A percentile compares a stretch with the other conserved stretches of the same genome.
Evolutionary conservation across 202 grass and related monocot genomes (phyloP).

Genomic region (Bolboschoenoplectus hybrid): DNA sequence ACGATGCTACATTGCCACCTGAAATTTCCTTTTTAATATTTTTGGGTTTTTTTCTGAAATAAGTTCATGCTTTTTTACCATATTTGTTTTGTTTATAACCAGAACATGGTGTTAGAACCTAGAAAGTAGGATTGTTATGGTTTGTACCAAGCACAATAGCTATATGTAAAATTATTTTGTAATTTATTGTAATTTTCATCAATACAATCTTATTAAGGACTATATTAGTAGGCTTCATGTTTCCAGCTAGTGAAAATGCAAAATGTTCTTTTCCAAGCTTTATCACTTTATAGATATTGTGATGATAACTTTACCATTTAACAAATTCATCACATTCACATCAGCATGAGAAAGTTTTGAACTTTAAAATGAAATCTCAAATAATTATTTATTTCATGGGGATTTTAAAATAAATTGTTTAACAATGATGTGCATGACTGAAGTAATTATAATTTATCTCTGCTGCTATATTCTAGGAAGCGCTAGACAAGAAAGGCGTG

Average conservation of each 20-base stretch:
- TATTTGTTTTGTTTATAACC: not conserved
- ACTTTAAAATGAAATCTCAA: not conserved
- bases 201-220: not conserved
- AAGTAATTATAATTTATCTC: not conserved
- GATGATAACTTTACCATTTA: not conserved
- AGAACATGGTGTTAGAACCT: not conserved
- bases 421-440: not conserved
- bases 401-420: not conserved
- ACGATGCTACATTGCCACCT: not conserved
- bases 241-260: conserved; percentile 7
- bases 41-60: not conserved
- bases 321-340: not conserved
- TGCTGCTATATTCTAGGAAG: conserved; percentile 37
- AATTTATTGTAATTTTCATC: not conserved
- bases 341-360: not conserved
- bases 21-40: not conserved
- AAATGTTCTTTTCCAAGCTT: not conserved
- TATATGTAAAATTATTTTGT: not conserved
- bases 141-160: not conserved
- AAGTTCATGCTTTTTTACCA: not conserved
- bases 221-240: not conserved
- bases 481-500: conserved; percentile 70
- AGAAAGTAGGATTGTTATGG: not conserved
- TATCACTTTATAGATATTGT: not conserved
- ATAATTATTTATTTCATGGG: conserved; percentile 6